Percentiles rank a stretch among this genome's conserved stretches.
Evolutionary conservation across 139 green algal species (phyloP).

Genomic region (Chlamydomonas schloesseri): DNA sequence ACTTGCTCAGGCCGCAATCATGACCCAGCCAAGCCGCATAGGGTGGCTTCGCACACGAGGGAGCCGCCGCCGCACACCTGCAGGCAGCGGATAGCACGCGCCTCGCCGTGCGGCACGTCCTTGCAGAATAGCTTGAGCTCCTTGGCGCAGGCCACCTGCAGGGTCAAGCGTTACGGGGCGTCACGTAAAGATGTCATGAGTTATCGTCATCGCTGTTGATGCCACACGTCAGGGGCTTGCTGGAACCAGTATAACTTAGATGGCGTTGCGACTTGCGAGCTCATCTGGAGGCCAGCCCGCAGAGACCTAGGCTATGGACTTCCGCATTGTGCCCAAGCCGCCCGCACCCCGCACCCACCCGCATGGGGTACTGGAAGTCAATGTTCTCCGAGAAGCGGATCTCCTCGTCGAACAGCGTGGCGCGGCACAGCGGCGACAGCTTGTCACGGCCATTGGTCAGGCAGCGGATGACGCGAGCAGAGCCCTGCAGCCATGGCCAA

Average conservation of each 20-base stretch:
- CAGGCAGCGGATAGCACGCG: conserved; percentile 77
- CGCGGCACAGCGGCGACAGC: conserved; percentile 77
- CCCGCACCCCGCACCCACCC: not conserved
- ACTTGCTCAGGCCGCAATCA: no score
- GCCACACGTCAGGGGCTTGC: not conserved
- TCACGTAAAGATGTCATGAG: no score
- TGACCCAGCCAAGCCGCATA: no score
- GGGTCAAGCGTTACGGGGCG: conserved; percentile 71
- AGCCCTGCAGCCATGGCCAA: conserved; percentile 73
- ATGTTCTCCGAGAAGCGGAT: conserved; percentile 77
- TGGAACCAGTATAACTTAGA: no score
- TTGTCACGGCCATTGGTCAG: conserved; percentile 76
- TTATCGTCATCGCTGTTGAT: no score
- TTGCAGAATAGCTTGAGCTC: conserved; percentile 84
- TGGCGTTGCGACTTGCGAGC: no score
- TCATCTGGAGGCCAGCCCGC: no score
- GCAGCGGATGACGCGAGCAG: conserved; percentile 88
- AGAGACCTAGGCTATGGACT: no score
- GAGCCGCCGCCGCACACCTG: not conserved
- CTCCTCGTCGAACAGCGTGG: conserved; percentile 79
- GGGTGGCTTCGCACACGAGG: no score
- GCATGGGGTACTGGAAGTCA: conserved; percentile 80
- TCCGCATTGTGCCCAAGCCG: no score
- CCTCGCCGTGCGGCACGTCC: conserved; percentile 82
- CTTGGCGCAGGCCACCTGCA: conserved; percentile 68